These are phyloP conservation scores for Punica granatum DNA, from an alignment of 345 rosid species.

Conservation along the genomic window DNA sequence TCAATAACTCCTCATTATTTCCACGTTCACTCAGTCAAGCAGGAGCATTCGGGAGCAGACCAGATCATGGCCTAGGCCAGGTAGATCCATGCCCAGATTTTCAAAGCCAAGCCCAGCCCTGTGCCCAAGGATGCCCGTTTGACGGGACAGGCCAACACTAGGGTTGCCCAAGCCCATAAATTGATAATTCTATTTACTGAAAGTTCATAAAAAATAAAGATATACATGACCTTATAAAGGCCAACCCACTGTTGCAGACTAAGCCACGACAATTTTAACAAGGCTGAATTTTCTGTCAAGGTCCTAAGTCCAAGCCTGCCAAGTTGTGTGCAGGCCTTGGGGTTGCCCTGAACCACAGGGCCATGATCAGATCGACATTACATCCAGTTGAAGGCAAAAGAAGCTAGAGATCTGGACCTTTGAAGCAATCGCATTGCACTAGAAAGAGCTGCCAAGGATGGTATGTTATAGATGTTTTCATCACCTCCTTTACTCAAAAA, in stretches of 20 bases:
- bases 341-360: too few species aligned
- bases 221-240: too few species aligned
- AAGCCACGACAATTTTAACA: neutral
- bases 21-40: neutral
- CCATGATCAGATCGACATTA: neutral
- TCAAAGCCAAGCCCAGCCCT: neutral
- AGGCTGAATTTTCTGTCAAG: neutral
- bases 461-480: constrained; percentile 34
- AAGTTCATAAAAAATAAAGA: too few species aligned
- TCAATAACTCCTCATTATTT: neutral
- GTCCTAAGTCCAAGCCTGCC: neutral
- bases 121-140: neutral
- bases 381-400: neutral
- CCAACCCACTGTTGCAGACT: too few species aligned
- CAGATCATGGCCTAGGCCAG: neutral
- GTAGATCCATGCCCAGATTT: neutral
- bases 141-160: neutral
- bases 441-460: constrained; percentile 77
- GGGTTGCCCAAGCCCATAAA: neutral
- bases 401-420: constrained; percentile 29
- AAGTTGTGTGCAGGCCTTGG: neutral
- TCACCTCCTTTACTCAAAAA: constrained; percentile 35
- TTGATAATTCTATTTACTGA: neutral
- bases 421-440: constrained; percentile 56
- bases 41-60: neutral